Base-by-base conservation (phyloP, 2,329 filamentous ascomycete genomes). In the Apiospora koreana region DNA sequence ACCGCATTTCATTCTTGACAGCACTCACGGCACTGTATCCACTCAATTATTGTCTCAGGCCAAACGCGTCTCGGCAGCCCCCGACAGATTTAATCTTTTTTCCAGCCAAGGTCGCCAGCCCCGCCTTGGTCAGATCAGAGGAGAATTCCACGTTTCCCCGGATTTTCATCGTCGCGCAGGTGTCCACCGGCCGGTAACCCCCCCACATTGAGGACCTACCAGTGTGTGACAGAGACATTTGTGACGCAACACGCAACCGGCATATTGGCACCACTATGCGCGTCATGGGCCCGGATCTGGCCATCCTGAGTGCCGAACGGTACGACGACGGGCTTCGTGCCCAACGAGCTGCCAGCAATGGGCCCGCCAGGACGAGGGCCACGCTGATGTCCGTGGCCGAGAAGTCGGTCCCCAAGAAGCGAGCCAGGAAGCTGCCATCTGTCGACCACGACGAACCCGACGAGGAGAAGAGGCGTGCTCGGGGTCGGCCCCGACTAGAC, bases 401-500 rank as follows among this genome's bases (percentile, higher is more conserved):
- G 48, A 72, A 69, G 38, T 16, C 71, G 31, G 73, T 68, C 28
- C 68, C 68, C 14, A 80, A 77, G 74, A 83, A 83, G 74, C 38
- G 68, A 25, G 78, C 79, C 43, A 80, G 77, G 62, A 79, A 79
- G 65, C 71, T 71, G 21, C 74, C 75, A 8, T 74, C 78, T 9
- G 74, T 74, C 18, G 79, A 79, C 1, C 75, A 77, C 1, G 79
- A 81, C 1, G 81, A 82, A 0, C 82, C 85, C 0, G 82, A 83
- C 2, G 83, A 85, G 67, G 83, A 84, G 65, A 85, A 84, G 75
- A 91, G 89, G 79, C 89, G 92, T 75, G 84, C 89, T 23, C 86
- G 94, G 77, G 94, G 94, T 9, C 87, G 94, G 69, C 94, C 94
- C 7, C 85, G 93, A 67, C 85, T 96, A 21, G 91, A 95, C 74